These are phyloP conservation scores for Bruguiera parviflora DNA, from an alignment of 345 rosid species.

Conservation along the genomic window DNA sequence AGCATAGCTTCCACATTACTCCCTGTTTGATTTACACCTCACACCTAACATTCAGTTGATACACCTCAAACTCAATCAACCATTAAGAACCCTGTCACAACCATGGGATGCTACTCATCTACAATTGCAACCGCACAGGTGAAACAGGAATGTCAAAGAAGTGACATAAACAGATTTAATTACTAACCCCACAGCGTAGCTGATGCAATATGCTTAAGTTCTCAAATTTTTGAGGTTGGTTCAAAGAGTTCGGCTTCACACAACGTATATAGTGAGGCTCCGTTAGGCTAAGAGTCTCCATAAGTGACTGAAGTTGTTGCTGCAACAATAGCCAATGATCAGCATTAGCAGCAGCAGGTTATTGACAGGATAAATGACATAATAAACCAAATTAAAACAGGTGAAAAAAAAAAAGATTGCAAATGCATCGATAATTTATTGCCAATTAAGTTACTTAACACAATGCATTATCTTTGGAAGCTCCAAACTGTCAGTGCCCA, in stretches of 20 bases:
- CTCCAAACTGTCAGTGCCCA: too few species aligned
- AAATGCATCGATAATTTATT: too few species aligned
- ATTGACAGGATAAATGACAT: neutral
- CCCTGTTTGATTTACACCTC: too few species aligned
- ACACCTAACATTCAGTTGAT: too few species aligned
- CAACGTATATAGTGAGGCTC: slow-evolving; percentile 99
- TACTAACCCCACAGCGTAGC: slow-evolving; percentile 94
- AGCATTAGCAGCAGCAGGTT: slow-evolving; percentile 18
- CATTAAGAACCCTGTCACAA: too few species aligned
- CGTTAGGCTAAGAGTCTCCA: slow-evolving; percentile 90
- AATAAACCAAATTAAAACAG: neutral
- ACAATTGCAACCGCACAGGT: neutral
- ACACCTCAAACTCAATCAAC: too few species aligned
- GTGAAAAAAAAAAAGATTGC: neutral
- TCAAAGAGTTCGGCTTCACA: slow-evolving; percentile 93
- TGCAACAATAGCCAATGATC: slow-evolving; percentile 26
- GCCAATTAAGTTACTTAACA: too few species aligned
- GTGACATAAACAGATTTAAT: neutral
- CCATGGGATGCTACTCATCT: neutral
- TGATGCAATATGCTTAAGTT: slow-evolving; percentile 82
- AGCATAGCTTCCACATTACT: too few species aligned
- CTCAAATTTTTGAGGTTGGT: slow-evolving; percentile 87
- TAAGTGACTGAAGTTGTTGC: slow-evolving; percentile 99
- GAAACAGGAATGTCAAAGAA: slow-evolving; percentile 3
- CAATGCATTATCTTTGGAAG: too few species aligned